Conservation (phyloP, 2,329 filamentous ascomycete genomes). For the Stemphylium lycopersici region DNA sequence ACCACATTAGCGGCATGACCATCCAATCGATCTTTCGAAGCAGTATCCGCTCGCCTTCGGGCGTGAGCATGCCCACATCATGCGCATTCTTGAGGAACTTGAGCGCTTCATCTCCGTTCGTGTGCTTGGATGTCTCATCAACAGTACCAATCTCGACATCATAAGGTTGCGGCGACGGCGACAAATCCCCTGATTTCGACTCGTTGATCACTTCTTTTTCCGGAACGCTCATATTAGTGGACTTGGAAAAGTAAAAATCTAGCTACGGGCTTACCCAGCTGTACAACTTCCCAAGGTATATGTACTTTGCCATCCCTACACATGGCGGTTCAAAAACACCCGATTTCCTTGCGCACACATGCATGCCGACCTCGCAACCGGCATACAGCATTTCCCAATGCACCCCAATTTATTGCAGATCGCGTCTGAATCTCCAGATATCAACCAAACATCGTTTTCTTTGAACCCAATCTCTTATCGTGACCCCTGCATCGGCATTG, state of each 20-base stretch:
- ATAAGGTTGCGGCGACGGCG: background rate
- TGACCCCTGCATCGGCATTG: slow-evolving; percentile 4
- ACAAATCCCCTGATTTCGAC: slow-evolving; percentile 2
- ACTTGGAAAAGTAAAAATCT: background rate
- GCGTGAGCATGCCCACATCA: slow-evolving; percentile 18
- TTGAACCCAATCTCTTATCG: slow-evolving; percentile 3
- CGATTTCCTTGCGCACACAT: background rate
- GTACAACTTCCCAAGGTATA: background rate
- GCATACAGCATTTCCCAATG: slow-evolving; percentile 1
- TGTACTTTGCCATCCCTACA: background rate
- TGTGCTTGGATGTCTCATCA: slow-evolving; percentile 8
- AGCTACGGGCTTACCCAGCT: too few relatives aligned
- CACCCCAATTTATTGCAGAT: slow-evolving; percentile 1
- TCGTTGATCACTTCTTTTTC: slow-evolving; percentile 1
- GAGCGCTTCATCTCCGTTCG: slow-evolving; percentile 30
- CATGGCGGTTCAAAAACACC: background rate
- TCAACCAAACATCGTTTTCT: background rate
- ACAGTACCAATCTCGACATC: slow-evolving; percentile 20
- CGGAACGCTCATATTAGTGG: background rate
- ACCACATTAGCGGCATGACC: slow-evolving; percentile 51
- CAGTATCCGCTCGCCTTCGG: slow-evolving; percentile 25
- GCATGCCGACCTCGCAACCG: slow-evolving; percentile 7
- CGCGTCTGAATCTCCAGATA: background rate
- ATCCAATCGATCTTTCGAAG: slow-evolving; percentile 50
- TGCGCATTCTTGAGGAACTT: slow-evolving; percentile 29